phyloP scores from a whole-genome alignment of 768 basidiomycete genomes.

The Phlebiopsis gigantea region DNA sequence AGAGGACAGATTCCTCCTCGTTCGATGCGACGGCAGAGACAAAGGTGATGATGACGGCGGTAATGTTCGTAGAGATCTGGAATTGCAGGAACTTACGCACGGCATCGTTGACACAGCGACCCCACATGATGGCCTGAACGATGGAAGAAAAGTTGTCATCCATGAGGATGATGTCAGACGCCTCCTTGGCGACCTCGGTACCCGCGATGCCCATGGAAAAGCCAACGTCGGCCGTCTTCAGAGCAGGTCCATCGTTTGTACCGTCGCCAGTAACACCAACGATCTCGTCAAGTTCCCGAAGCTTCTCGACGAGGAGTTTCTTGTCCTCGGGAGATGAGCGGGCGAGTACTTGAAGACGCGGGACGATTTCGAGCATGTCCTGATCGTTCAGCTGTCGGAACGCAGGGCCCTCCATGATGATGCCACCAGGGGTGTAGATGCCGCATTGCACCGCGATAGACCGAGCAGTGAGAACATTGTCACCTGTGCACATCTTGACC shows the following conservation, averaged over 20 bases:
- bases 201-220: conserved; percentile 97
- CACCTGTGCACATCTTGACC: conserved; percentile 98
- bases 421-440: conserved; percentile 88
- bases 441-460: conserved; percentile 96
- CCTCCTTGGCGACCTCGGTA: conserved; percentile 98
- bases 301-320: conserved; percentile 83
- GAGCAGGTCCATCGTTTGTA: conserved; percentile 94
- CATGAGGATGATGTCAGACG: conserved; percentile 98
- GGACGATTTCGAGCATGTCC: conserved; percentile 79
- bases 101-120: conserved; percentile 96
- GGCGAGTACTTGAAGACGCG: conserved; percentile 92
- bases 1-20: conserved; percentile 77
- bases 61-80: conserved; percentile 91
- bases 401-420: conserved; percentile 96
- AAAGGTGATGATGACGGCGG: conserved; percentile 92
- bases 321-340: conserved; percentile 98
- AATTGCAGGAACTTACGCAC: conserved; percentile 98
- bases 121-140: conserved; percentile 98
- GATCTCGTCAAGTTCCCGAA: conserved; percentile 82
- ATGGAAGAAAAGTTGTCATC: conserved; percentile 96
- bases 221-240: conserved; percentile 93
- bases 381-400: conserved; percentile 73
- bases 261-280: conserved; percentile 98
- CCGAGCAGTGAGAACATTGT: conserved; percentile 92
- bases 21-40: conserved; percentile 80